Conservation (phyloP, 352 stramenopile species). For the Phytophthora aleatoria region DNA sequence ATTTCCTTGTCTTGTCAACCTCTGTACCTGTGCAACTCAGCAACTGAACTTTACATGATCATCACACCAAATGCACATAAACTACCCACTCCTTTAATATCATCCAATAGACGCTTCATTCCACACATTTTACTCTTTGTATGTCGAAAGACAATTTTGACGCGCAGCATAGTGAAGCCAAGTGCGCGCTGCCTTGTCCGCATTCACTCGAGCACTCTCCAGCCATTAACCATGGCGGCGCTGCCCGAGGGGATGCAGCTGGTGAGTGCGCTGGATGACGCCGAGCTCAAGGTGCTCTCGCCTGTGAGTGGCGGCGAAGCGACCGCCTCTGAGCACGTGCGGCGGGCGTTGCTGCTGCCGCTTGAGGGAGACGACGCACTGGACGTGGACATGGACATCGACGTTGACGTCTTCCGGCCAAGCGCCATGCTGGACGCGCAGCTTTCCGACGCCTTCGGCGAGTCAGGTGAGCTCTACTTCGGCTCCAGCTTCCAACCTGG, state of each 20-base stretch:
- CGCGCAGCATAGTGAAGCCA: slow-evolving; percentile 11
- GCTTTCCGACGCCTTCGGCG: slow-evolving; percentile 55
- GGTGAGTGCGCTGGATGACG: slow-evolving; percentile 44
- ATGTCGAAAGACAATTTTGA: slow-evolving; percentile 9
- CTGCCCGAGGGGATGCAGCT: slow-evolving; percentile 43
- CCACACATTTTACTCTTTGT: slow-evolving; percentile 17
- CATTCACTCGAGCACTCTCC: slow-evolving; percentile 12
- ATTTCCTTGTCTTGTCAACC: not conserved
- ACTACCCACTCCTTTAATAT: slow-evolving; percentile 5
- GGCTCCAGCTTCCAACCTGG: slow-evolving; percentile 42
- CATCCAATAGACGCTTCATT: slow-evolving; percentile 5
- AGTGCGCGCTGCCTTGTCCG: not conserved
- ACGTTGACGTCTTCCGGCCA: slow-evolving; percentile 65
- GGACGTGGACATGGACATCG: slow-evolving; percentile 68
- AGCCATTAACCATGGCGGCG: slow-evolving; percentile 25
- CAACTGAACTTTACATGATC: slow-evolving; percentile 2
- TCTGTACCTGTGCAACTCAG: not conserved
- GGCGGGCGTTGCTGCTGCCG: slow-evolving; percentile 22
- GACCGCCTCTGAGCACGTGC: slow-evolving; percentile 20
- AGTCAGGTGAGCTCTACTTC: slow-evolving; percentile 29
- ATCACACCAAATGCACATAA: slow-evolving; percentile 4
- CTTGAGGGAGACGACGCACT: slow-evolving; percentile 29
- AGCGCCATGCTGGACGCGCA: slow-evolving; percentile 62
- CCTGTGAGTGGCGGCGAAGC: slow-evolving; percentile 1
- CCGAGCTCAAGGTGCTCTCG: slow-evolving; percentile 19